Base-by-base conservation (phyloP, 805 yeast genomes). In the Schizosaccharomyces octosporus region DNA sequence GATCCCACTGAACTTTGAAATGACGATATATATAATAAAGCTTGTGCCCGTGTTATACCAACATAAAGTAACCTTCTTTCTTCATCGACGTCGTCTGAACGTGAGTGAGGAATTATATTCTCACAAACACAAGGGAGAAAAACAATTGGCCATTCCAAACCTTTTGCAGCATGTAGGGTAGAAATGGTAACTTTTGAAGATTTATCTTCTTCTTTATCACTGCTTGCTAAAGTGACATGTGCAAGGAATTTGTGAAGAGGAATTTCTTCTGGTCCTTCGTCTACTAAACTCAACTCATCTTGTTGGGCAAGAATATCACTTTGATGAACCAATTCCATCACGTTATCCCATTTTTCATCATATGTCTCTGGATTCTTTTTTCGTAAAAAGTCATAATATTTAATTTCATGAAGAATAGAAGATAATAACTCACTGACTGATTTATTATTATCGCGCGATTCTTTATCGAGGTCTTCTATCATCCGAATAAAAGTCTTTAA, bases 101-200 rank as follows among this genome's bases (percentile, higher is more conserved):
- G 80, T 79, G 67, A 76, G 77, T 1, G 79, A 0, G 95, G 95
- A 13, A 86, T 72, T 15, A 79, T 70, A 0, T 84, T 83, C 59
- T 84, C 86, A 41, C 78, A 74, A 19, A 85, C 71, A 0, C 86
- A 84, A 0, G 94, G 87, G 13, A 87, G 78, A 68, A 87, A 86
- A 0, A 90, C 97, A 15, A 86, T 80, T 0, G 95, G 90, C 97
- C 97, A 90, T 69, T 90, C 98, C 1, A 89, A 74, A 0, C 98
- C 98, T 69, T 90, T 90, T 1, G 97, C 81, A 0, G 88, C 87
- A 69, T 90, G 98, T 13, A 90, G 84, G 0, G 97, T 93, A 0
- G 95, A 84, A 0, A 90, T 71, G 0, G 78, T 71, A 0, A 81
- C 76, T n/a, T 66, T 66, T 0, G 63, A 29, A 39, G 42, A 21